Evolutionary conservation across 1,139 yeast species (phyloP).

Genomic region (Candida sp.): DNA sequence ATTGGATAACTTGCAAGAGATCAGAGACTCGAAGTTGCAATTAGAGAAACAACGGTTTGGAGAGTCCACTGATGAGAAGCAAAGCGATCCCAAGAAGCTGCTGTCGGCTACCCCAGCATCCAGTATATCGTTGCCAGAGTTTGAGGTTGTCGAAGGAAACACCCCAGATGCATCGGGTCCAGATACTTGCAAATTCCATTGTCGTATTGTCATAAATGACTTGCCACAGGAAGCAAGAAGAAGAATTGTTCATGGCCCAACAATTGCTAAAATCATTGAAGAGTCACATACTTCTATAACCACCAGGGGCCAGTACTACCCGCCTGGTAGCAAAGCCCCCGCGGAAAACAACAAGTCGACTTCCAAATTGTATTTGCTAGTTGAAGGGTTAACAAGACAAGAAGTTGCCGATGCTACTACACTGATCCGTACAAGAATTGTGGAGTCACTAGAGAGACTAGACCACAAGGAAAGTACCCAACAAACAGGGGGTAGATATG

Average conservation of each 20-base stretch:
- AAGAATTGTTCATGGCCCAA: constrained; percentile 76
- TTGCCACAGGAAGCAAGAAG: constrained; percentile 86
- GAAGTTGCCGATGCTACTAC: constrained; percentile 71
- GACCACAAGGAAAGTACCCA: constrained; percentile 43
- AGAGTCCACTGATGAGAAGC: constrained; percentile 17
- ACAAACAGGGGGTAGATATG: constrained; percentile 40
- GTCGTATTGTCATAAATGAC: constrained; percentile 81
- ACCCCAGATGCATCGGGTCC: constrained; percentile 68
- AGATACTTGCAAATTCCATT: constrained; percentile 67
- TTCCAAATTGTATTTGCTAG: constrained; percentile 75
- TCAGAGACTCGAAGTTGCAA: constrained; percentile 60
- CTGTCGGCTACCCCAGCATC: background rate
- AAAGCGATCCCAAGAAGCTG: constrained; percentile 1
- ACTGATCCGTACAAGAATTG: constrained; percentile 61
- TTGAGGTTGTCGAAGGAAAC: constrained; percentile 55
- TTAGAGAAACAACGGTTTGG: constrained; percentile 49
- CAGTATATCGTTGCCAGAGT: constrained; percentile 36
- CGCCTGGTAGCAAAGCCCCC: constrained; percentile 51
- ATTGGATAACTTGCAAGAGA: constrained; percentile 75
- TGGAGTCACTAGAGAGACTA: constrained; percentile 59
- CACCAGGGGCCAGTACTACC: constrained; percentile 79
- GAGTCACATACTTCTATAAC: constrained; percentile 82
- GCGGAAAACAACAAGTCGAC: constrained; percentile 40
- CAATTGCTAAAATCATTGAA: constrained; percentile 68
- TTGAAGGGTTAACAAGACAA: constrained; percentile 75